These are phyloP conservation scores for Paraphoma chrysanthemicola DNA, from an alignment of 2,329 filamentous ascomycete genomes.

Conservation along the genomic window DNA sequence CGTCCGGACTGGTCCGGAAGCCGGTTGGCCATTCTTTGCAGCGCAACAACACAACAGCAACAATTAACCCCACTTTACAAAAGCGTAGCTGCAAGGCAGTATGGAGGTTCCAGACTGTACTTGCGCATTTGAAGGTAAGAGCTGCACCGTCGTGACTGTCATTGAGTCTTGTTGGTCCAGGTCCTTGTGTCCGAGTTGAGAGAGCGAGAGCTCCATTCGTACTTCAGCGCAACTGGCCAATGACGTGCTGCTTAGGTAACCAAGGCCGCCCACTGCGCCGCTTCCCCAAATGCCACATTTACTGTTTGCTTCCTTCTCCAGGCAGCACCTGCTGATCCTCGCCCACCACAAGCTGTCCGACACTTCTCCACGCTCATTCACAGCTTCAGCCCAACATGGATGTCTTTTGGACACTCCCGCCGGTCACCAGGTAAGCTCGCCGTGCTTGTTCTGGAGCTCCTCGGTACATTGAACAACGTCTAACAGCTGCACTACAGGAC, in stretches of 20 bases:
- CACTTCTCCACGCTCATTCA: conserved; percentile 23
- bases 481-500: conserved; percentile 66
- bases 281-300: conserved; percentile 27
- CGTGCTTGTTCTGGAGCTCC: not conserved
- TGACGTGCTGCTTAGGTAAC: conserved; percentile 12
- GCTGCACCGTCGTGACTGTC: too few relatives aligned
- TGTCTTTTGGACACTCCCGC: conserved; percentile 70
- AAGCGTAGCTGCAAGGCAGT: too few relatives aligned
- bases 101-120: too few relatives aligned
- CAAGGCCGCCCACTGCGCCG: conserved; percentile 20
- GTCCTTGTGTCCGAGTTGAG: too few relatives aligned
- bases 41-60: too few relatives aligned
- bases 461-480: conserved; percentile 27
- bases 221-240: not conserved
- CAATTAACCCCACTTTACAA: too few relatives aligned
- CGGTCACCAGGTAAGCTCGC: conserved; percentile 67
- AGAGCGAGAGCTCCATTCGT: too few relatives aligned
- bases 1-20: too few relatives aligned
- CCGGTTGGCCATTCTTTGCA: too few relatives aligned
- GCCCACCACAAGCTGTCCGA: conserved; percentile 25
- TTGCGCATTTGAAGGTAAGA: too few relatives aligned
- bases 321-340: conserved; percentile 46
- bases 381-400: conserved; percentile 56
- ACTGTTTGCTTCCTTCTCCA: conserved; percentile 27
- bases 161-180: too few relatives aligned